Evolutionary conservation across 1,284 basidiomycete species (phyloP).

Genomic region (Trichosporon inkin): DNA sequence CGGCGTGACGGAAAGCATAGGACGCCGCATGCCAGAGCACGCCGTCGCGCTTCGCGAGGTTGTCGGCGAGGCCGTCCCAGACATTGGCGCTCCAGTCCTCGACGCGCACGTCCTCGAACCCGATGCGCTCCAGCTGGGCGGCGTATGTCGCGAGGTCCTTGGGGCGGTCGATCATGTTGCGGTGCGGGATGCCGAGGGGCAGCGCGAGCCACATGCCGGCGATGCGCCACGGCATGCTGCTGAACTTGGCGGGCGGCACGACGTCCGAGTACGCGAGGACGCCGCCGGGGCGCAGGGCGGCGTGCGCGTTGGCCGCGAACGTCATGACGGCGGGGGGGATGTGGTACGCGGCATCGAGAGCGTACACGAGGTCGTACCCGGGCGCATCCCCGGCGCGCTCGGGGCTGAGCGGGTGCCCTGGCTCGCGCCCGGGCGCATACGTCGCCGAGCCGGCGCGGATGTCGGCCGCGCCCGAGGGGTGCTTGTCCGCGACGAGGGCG

Average conservation of each 20-base stretch:
- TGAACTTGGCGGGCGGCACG: conserved; percentile 31
- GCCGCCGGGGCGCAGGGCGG: conserved; percentile 55
- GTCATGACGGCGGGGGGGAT: conserved; percentile 58
- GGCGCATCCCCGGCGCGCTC: too few relatives aligned
- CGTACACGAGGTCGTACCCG: conserved; percentile 49
- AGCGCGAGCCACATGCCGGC: conserved; percentile 32
- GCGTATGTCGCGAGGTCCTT: conserved; percentile 54
- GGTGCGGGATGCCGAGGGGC: conserved; percentile 53
- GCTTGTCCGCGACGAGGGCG: conserved; percentile 48
- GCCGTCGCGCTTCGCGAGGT: conserved; percentile 54
- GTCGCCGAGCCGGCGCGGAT: conserved; percentile 22
- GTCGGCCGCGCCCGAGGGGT: conserved; percentile 8
- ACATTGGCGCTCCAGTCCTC: conserved; percentile 63
- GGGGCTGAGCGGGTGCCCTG: conserved; percentile 41
- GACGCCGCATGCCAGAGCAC: conserved; percentile 53
- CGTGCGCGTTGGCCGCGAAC: conserved; percentile 54
- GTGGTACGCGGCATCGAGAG: conserved; percentile 69
- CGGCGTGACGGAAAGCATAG: conserved; percentile 50
- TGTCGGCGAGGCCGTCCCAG: conserved; percentile 58
- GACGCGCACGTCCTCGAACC: conserved; percentile 57
- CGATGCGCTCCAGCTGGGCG: conserved; percentile 53
- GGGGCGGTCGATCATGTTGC: conserved; percentile 54
- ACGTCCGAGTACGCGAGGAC: conserved; percentile 64
- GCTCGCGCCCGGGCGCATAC: conserved; percentile 27
- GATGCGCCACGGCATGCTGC: conserved; percentile 19